Conservation (phyloP, 2,329 filamentous ascomycete species). For the Teratosphaeriaceae sp. region DNA sequence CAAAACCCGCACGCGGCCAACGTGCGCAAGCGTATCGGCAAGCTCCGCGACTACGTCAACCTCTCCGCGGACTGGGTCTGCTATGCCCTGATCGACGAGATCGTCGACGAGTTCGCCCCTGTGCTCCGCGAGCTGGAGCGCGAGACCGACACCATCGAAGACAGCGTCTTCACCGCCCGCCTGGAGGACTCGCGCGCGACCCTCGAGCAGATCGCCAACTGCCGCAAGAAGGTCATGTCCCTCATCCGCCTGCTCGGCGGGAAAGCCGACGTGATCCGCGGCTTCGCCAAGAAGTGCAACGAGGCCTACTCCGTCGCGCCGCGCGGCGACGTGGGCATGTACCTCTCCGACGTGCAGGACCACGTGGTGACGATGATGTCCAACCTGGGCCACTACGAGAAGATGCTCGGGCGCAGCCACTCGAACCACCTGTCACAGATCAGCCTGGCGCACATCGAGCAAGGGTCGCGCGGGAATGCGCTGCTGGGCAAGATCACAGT, state of each 20-base stretch:
- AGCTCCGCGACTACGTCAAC: slow-evolving; percentile 89
- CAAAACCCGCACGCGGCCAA: slow-evolving; percentile 81
- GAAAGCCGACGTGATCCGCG: slow-evolving; percentile 96
- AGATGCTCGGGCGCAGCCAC: slow-evolving; percentile 90
- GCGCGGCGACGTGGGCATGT: slow-evolving; percentile 92
- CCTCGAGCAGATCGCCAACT: slow-evolving; percentile 78
- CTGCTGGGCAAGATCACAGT: slow-evolving; percentile 93
- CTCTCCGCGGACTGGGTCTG: slow-evolving; percentile 98
- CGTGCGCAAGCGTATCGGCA: slow-evolving; percentile 84
- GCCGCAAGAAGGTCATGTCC: slow-evolving; percentile 91
- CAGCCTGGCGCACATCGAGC: slow-evolving; percentile 81
- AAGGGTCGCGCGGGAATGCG: slow-evolving; percentile 82
- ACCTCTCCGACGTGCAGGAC: slow-evolving; percentile 95
- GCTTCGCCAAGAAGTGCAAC: slow-evolving; percentile 98
- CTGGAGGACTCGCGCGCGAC: slow-evolving; percentile 85
- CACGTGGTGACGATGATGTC: slow-evolving; percentile 99
- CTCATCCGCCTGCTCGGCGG: slow-evolving; percentile 88
- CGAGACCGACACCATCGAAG: slow-evolving; percentile 89
- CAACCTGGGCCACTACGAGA: slow-evolving; percentile 91
- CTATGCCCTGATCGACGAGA: slow-evolving; percentile 97
- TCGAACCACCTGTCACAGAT: slow-evolving; percentile 95
- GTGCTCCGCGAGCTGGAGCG: slow-evolving; percentile 80
- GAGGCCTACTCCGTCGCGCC: slow-evolving; percentile 94
- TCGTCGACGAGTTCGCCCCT: slow-evolving; percentile 91
- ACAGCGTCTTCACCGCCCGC: slow-evolving; percentile 87